Base-by-base conservation (phyloP, 2,329 filamentous ascomycete genomes). In the Cercospora sojina region DNA sequence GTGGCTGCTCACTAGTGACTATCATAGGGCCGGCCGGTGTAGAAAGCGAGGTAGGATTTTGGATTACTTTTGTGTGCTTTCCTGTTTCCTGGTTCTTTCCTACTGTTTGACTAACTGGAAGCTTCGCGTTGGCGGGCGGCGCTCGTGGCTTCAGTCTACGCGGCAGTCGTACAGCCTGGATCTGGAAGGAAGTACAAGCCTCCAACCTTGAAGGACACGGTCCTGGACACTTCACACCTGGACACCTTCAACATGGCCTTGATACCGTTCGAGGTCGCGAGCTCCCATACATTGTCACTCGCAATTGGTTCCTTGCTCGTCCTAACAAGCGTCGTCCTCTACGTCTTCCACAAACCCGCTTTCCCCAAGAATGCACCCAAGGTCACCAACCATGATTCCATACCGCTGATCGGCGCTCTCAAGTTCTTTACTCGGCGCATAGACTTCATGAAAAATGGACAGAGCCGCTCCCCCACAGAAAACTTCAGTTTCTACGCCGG, bases 401-500 rank as follows among this genome's bases (percentile, higher is more conserved):
- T 79, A 72, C 83, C 84, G 0, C 67, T 85, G 8, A 64, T 83
- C 3, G 83, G 83, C 2, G 76, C 80, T 1, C 64, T 79, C 27
- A 74, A 75, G 0, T 85, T 84, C 76, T 85, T 84, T 77, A 81
- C 80, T 3, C 66, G 77, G 16, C 77, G 83, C 61, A 79, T 78
- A 74, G 79, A 82, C 27, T 86, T 84, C 71, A 79, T 80, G 62
- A 70, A 70, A 18, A 64, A 78, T n/a, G 77, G 77, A 9, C 69
- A 70, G 6, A 69, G 68, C 13, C 67, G 75, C 7, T 78, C 77
- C 0, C 60, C 69, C 5, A 79, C 77, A 1, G 82, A 82, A 27
- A 81, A 82, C 58, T 86, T 84, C 69, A 81, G 78, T 60, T 85
- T 85, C 70, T 81, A 81, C 68, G 80, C 81, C 3, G 84, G 84